Evolutionary conservation across 2,329 filamentous ascomycete genomes (phyloP), one percentile per base, ranked within the genome.

Genomic region (Epicoccum sorghinum): DNA sequence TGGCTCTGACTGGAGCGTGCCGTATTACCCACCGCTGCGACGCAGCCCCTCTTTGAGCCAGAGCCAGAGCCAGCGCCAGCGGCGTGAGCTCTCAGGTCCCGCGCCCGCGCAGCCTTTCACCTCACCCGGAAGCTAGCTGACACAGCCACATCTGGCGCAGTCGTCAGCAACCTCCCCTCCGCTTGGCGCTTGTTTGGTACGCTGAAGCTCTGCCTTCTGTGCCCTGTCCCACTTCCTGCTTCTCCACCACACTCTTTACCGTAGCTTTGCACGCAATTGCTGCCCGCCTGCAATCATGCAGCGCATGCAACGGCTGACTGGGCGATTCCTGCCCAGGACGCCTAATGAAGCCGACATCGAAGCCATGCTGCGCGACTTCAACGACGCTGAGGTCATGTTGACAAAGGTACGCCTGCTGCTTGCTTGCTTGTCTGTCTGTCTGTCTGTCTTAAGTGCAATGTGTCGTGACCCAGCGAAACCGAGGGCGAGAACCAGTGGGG

Each of bases 271-370:
- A 32, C 56, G 41, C 61, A 54, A 59, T 58, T 61, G 59, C 61
- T 44, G 50, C 49, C 61, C 40, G 40, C 57, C 48, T 45, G 61
- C 66, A 6, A 82, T 65, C 40, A 89, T 89, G 87, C 86, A 89
- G 73, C 84, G 85, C 39, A 83, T 95, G 76, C 87, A 92, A 70
- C 82, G 90, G 60, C 86, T 88, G 68, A 88, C 93, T 63, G 89
- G 89, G 57, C 87, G 84, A 74, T 84, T 93, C 69, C 82, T 86
- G 76, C 86, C 84, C 68, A 83, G 86, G 58, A 86, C 87, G 23
- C 89, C 88, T 52, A 89, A 95, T 74, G 88, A 91, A 70, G 87
- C 87, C 61, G 88, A 91, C 69, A 86, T 93, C 40, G 86, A 87
- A 9, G 82, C 88, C 39, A 80, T 95, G 48, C 78, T 96, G 52